Percentiles rank a stretch among this genome's conserved stretches.
phyloP scores from a whole-genome alignment of 2,329 filamentous ascomycete species.

The Aspergillus hortae region DNA sequence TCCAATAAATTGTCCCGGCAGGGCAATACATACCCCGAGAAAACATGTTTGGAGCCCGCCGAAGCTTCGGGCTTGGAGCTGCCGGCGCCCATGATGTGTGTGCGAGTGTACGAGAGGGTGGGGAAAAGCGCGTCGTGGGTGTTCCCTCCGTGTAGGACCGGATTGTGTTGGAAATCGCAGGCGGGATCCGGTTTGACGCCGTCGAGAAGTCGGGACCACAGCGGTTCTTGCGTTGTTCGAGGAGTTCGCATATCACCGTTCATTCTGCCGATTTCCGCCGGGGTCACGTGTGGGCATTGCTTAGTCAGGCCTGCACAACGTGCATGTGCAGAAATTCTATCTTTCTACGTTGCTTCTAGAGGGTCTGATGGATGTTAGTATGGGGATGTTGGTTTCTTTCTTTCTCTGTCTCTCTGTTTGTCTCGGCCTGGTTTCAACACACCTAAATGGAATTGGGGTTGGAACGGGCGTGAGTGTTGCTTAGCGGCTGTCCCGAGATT shows the following conservation, averaged over 20 bases:
- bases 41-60: constrained; percentile 55
- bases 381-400: no score
- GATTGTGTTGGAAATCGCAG: not conserved
- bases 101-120: not conserved
- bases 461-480: no score
- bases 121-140: not conserved
- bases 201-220: constrained; percentile 6
- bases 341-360: no score
- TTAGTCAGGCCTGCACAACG: constrained; percentile 8
- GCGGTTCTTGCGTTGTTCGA: constrained; percentile 14
- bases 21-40: constrained; percentile 49
- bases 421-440: no score
- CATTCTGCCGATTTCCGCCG: constrained; percentile 22
- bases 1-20: not conserved
- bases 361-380: no score
- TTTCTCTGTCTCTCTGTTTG: no score
- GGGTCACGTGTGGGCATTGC: constrained; percentile 14
- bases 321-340: no score
- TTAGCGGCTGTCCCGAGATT: no score
- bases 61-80: constrained; percentile 58
- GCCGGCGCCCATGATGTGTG: constrained; percentile 56
- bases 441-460: no score
- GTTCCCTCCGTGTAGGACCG: not conserved
- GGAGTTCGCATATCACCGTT: constrained; percentile 14
- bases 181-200: not conserved